Base-by-base conservation (phyloP, 1,139 yeast species). In the Scheffersomyces quercinus region DNA sequence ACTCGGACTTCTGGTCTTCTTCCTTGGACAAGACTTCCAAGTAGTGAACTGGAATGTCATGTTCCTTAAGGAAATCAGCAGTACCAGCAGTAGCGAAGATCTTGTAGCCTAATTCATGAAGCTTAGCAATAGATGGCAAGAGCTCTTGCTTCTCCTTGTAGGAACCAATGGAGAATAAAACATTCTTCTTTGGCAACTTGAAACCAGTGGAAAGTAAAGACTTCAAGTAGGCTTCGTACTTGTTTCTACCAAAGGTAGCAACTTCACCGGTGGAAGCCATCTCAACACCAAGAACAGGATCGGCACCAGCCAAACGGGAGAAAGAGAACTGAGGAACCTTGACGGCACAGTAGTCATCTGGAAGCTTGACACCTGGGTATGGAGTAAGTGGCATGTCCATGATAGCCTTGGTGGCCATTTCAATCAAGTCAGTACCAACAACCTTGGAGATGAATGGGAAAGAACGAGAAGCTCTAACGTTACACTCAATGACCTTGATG, bases 221-320 rank as follows among this genome's bases (percentile, higher is more conserved):
- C 73, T 95, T 93, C 71, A 95, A 73, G 73, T 95, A 95, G 29
- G 99, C 99, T 73, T 95, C 99, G 62, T 90, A 90, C 70, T 93
- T 91, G 78, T 93, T 85, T 64, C 79, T 89, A 61, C 99, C 99
- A 65, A 95, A 91, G 52, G 95, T 83, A 42, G 99, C 99, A 60
- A 93, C 99, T 72, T 93, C 99, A 80, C 99, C 99, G 50, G 99
- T 93, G 26, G 98, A 91, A 32, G 99, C 98, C 99, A 93, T 93
- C 72, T 93, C 99, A 55, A 93, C 99, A 71, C 99, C 99, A 56
- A 93, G 78, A 49, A 93, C 90, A 43, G 99, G 99, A 68, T 93
- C 99, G 48, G 99, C 99, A 59, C 99, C 99, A 41, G 98, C 90
- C 59, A 93, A 81, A 69, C 99, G 85, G 36, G 98, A 88, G 83